Evolutionary conservation across 495 filamentous ascomycete species (phyloP).

Genomic region (Glutinoglossum americanum): DNA sequence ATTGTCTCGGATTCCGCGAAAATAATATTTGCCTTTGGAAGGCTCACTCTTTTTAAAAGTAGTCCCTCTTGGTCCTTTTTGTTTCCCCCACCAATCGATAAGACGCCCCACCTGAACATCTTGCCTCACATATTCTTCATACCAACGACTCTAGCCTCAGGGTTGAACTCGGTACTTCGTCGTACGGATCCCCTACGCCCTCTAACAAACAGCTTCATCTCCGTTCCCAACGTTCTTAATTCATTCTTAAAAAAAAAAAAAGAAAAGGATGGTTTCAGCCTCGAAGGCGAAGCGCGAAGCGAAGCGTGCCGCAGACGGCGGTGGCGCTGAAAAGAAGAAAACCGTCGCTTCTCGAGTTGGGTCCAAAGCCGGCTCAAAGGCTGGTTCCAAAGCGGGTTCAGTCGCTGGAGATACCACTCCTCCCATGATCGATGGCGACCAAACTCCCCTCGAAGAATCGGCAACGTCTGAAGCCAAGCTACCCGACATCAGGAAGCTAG

Average conservation of each 20-base stretch:
- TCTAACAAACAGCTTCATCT: not conserved
- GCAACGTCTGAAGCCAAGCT: constrained; percentile 50
- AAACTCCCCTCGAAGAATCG: constrained; percentile 39
- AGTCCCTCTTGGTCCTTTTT: not conserved
- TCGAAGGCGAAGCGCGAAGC: constrained; percentile 96
- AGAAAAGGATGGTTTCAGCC: constrained; percentile 57
- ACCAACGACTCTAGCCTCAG: too few species aligned
- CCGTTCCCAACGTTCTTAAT: not conserved
- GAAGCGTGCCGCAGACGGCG: constrained; percentile 63
- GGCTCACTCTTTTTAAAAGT: too few species aligned
- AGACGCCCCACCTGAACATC: not conserved
- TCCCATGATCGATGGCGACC: constrained; percentile 35
- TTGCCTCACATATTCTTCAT: not conserved
- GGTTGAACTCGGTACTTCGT: not conserved
- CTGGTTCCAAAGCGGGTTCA: constrained; percentile 38
- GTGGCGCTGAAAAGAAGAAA: constrained; percentile 25
- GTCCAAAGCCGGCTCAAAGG: constrained; percentile 41
- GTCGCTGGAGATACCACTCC: constrained; percentile 50
- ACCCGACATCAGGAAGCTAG: constrained; percentile 62
- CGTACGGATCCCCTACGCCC: not conserved
- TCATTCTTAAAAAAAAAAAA: not conserved
- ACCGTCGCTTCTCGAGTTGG: constrained; percentile 37
- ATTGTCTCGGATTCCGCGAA: too few species aligned
- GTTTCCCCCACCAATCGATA: not conserved
- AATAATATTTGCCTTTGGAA: too few species aligned